phyloP scores from a whole-genome alignment of 257 asterid species.

The Voacanga thouarsii region DNA sequence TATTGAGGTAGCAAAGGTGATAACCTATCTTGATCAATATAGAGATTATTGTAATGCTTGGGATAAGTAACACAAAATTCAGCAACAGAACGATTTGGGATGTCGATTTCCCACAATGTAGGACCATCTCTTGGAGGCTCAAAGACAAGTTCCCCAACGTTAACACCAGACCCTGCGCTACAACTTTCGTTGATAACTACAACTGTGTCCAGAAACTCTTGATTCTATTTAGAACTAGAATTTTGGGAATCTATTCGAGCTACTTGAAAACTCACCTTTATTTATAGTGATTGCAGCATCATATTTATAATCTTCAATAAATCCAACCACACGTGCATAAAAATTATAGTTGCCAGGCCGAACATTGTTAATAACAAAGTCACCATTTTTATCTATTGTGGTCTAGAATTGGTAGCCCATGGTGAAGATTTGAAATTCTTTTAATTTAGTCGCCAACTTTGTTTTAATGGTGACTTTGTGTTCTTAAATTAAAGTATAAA shows the following conservation, averaged over 20 bases:
- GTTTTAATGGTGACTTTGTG: too few relatives aligned
- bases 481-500: too few relatives aligned
- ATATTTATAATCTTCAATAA: conserved; percentile 57
- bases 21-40: conserved; percentile 58
- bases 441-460: too few relatives aligned
- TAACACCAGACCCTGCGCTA: conserved; percentile 16
- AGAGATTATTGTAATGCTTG: conserved; percentile 36
- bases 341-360: conserved; percentile 42
- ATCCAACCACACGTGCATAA: conserved; percentile 66
- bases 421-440: too few relatives aligned
- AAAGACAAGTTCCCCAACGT: conserved; percentile 20
- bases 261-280: conserved; percentile 31
- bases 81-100: conserved; percentile 33
- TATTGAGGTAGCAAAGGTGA: not conserved
- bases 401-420: conserved; percentile 88
- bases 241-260: not conserved
- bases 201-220: not conserved
- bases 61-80: conserved; percentile 37
- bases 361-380: conserved; percentile 36
- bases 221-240: conserved; percentile 13
- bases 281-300: conserved; percentile 19
- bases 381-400: conserved; percentile 39
- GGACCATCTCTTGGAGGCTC: conserved; percentile 40
- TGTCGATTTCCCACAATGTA: conserved; percentile 40
- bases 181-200: not conserved